A percentile compares a stretch with the other conserved stretches of the same genome.
Conservation (phyloP, 257 asterid genomes). For the Nyctanthes arbortristis region DNA sequence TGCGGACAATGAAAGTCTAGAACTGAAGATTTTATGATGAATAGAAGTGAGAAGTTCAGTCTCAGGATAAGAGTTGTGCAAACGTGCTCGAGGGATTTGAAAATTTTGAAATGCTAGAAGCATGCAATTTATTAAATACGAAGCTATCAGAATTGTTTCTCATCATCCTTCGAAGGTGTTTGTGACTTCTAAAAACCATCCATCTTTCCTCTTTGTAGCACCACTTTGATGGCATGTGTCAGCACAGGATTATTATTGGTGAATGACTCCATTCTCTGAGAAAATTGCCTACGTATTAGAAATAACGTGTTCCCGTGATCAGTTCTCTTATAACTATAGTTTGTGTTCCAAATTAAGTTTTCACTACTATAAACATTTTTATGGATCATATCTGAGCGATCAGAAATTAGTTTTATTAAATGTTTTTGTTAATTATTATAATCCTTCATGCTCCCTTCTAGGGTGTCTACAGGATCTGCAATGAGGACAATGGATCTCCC, state of each 20-base stretch:
- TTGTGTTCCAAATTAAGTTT: not conserved
- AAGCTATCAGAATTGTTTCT: not conserved
- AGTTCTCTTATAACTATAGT: not conserved
- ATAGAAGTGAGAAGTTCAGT: not conserved
- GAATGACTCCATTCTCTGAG: not conserved
- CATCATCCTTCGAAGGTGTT: not conserved
- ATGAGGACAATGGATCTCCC: not conserved
- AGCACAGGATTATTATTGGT: not conserved
- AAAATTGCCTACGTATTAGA: not conserved
- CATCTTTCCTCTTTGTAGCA: not conserved
- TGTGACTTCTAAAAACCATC: not conserved
- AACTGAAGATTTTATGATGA: not conserved
- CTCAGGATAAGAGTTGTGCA: not conserved
- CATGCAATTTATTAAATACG: not conserved
- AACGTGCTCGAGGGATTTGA: not conserved
- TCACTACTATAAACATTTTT: not conserved
- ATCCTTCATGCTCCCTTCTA: not conserved
- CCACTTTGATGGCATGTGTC: not conserved
- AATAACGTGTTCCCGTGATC: not conserved
- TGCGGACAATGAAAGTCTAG: not conserved
- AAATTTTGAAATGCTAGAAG: not conserved
- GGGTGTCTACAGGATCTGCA: not conserved
- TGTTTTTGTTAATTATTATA: not conserved
- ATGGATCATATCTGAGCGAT: not conserved
- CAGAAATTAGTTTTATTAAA: not conserved